Evolutionary conservation across 495 filamentous ascomycete species (phyloP).

Genomic region (Tricharina praecox): DNA sequence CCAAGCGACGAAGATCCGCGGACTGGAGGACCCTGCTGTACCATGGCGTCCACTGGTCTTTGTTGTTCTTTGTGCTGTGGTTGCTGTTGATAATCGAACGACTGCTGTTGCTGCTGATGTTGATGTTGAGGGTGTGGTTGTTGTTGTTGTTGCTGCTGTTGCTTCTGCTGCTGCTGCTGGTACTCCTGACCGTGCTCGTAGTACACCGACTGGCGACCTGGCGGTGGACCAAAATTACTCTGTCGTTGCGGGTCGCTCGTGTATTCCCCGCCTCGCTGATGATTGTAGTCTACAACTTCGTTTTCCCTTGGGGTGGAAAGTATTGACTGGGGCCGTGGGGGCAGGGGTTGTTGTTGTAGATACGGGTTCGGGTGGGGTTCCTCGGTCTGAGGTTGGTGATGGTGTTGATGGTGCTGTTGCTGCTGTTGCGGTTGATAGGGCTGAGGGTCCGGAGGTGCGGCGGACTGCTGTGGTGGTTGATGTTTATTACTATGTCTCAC

Average conservation of each 20-base stretch:
- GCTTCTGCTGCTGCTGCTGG: conserved; percentile 8
- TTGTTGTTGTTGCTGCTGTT: conserved; percentile 4
- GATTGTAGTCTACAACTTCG: conserved; percentile 16
- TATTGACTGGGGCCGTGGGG: conserved; percentile 24
- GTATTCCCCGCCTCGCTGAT: conserved; percentile 5
- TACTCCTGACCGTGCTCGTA: conserved; percentile 2
- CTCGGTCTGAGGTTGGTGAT: too few species aligned
- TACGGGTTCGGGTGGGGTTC: conserved; percentile 19
- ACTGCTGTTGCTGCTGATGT: conserved; percentile 21
- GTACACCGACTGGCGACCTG: conserved; percentile 4
- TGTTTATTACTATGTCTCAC: not conserved
- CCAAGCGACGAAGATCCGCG: not conserved
- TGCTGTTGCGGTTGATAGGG: conserved; percentile 3
- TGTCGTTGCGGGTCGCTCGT: conserved; percentile 9
- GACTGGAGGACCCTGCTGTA: not conserved
- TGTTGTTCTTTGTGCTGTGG: conserved; percentile 9
- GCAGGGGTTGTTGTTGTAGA: conserved; percentile 14
- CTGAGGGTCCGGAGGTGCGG: conserved; percentile 1
- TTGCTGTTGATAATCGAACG: conserved; percentile 30
- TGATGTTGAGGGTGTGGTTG: conserved; percentile 14
- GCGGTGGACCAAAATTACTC: conserved; percentile 9
- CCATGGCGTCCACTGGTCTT: conserved; percentile 3
- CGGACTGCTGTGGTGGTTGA: not conserved
- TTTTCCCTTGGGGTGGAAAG: conserved; percentile 20
- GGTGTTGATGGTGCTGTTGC: too few species aligned